Conservation (phyloP, 2,329 filamentous ascomycete species). For the Beauveria australis region DNA sequence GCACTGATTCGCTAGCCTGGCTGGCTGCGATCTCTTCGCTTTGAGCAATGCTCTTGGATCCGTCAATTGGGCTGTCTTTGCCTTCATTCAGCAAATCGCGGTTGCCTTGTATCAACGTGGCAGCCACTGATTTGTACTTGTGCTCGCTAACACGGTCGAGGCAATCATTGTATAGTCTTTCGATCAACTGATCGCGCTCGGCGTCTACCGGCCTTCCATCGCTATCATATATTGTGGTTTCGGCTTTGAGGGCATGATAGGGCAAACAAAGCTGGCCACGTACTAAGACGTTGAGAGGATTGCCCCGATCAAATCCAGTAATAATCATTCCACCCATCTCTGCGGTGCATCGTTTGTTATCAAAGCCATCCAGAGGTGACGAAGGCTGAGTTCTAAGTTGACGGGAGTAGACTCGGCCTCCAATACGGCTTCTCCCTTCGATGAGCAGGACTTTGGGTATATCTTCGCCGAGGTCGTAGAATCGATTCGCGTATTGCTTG, state of each 20-base stretch:
- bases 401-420: conserved; percentile 87
- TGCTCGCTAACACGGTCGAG: conserved; percentile 86
- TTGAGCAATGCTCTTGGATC: conserved; percentile 59
- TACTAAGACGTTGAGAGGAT: conserved; percentile 84
- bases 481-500: conserved; percentile 64
- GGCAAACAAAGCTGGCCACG: conserved; percentile 81
- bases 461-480: conserved; percentile 56
- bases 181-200: conserved; percentile 70
- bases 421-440: conserved; percentile 80
- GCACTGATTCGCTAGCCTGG: conserved; percentile 44
- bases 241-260: conserved; percentile 72
- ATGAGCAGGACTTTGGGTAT: conserved; percentile 70
- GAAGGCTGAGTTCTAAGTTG: conserved; percentile 51
- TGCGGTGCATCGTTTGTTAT: conserved; percentile 64
- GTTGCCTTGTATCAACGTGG: conserved; percentile 72
- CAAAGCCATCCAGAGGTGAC: conserved; percentile 41
- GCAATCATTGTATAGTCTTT: conserved; percentile 91
- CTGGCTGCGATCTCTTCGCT: conserved; percentile 62
- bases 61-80: conserved; percentile 65
- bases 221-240: conserved; percentile 83
- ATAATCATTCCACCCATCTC: conserved; percentile 99
- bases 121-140: conserved; percentile 66
- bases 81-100: conserved; percentile 74
- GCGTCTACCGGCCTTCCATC: conserved; percentile 72
- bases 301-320: conserved; percentile 91